phyloP scores from a whole-genome alignment of 352 stramenopile genomes.

The Phytopythium ostracodes region DNA sequence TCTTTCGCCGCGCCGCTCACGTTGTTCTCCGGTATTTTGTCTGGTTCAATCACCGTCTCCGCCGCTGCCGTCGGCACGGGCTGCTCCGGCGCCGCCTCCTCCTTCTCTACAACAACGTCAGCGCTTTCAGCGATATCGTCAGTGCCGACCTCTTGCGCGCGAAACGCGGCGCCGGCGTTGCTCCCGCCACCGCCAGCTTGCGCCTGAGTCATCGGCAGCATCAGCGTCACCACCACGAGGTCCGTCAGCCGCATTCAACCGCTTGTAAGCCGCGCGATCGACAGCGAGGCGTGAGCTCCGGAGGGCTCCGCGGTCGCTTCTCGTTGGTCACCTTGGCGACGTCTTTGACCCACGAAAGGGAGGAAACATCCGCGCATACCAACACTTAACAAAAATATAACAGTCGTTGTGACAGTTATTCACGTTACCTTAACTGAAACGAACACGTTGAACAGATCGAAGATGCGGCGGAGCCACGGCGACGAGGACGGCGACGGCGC shows the following conservation, averaged over 20 bases:
- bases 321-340: no score
- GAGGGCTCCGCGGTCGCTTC: no score
- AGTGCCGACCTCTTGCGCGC: background rate
- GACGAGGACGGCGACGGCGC: background rate
- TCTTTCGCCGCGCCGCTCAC: background rate
- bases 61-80: background rate
- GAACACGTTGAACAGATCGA: background rate
- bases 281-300: background rate
- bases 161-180: background rate
- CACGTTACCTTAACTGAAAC: background rate
- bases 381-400: no score
- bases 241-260: background rate
- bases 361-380: background rate
- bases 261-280: background rate
- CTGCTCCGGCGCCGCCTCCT: background rate
- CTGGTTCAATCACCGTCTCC: background rate
- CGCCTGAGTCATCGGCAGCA: background rate
- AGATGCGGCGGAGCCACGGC: background rate
- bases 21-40: constrained; percentile 7
- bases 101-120: background rate
- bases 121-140: background rate
- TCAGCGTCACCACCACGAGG: background rate
- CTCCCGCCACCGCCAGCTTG: background rate
- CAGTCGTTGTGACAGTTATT: no score
- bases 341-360: background rate